A percentile compares a stretch with the other conserved stretches of the same genome.
Evolutionary conservation across 2,329 filamentous ascomycete species (phyloP).

Genomic region (Colletotrichum incanum): DNA sequence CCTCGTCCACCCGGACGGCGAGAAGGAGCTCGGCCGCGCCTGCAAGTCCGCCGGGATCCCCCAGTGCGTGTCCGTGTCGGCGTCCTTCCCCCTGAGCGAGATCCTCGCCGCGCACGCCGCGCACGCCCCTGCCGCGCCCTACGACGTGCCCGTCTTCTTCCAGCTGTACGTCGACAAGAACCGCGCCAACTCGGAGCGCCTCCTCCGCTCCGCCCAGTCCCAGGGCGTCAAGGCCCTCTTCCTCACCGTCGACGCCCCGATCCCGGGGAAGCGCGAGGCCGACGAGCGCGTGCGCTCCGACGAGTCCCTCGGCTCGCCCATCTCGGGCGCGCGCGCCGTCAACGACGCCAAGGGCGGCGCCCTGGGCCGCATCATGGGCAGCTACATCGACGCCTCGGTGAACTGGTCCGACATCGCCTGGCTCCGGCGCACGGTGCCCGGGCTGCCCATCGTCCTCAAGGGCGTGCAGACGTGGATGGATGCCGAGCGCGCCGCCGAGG

Average conservation of each 20-base stretch:
- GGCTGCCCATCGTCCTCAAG: constrained; percentile 75
- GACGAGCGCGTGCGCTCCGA: constrained; percentile 64
- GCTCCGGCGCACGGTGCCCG: constrained; percentile 71
- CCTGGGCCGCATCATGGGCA: constrained; percentile 69
- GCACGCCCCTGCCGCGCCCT: constrained; percentile 33
- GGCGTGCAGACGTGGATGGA: constrained; percentile 79
- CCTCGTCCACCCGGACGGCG: constrained; percentile 76
- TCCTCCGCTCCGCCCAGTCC: constrained; percentile 63
- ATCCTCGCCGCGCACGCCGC: constrained; percentile 52
- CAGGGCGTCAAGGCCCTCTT: constrained; percentile 68
- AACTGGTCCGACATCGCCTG: constrained; percentile 77
- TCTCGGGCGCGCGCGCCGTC: constrained; percentile 64
- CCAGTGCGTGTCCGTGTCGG: constrained; percentile 74
- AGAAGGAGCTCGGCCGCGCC: constrained; percentile 52
- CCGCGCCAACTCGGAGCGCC: constrained; percentile 63
- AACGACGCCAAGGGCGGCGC: constrained; percentile 70
- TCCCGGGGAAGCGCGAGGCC: constrained; percentile 69
- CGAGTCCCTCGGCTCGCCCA: constrained; percentile 62
- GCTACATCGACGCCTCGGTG: constrained; percentile 70
- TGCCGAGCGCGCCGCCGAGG: constrained; percentile 71
- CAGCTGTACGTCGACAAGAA: constrained; percentile 76
- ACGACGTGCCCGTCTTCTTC: constrained; percentile 64
- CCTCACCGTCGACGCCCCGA: constrained; percentile 72
- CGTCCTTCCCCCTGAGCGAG: constrained; percentile 71
- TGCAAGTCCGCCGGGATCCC: constrained; percentile 62